A percentile compares a stretch with the other conserved stretches of the same genome.
Evolutionary conservation across 208 protist genomes (phyloP).

Genomic region (Acanthamoeba royreba): DNA sequence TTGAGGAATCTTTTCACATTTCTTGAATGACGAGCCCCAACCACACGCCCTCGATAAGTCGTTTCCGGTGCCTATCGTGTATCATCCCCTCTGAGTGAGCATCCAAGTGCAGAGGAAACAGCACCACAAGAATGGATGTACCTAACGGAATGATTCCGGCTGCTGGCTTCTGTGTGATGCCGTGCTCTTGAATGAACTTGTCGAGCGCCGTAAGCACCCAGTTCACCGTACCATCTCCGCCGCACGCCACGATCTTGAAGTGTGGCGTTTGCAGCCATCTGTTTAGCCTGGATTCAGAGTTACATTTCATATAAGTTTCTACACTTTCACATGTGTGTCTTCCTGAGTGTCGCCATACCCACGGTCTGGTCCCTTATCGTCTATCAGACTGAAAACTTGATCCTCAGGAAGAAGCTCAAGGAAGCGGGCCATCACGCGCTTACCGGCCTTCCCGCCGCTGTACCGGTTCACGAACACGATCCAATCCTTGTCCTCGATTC

Average conservation of each 20-base stretch:
- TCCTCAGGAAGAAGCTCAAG: constrained; percentile 57
- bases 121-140: too few species aligned
- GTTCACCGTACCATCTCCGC: constrained; percentile 81
- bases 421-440: constrained; percentile 52
- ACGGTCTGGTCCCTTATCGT: constrained; percentile 46
- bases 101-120: too few species aligned
- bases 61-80: constrained; percentile 81
- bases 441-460: constrained; percentile 73
- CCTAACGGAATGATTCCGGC: not conserved
- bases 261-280: not conserved
- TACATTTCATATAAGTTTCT: too few species aligned
- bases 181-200: not conserved
- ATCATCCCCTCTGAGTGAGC: too few species aligned
- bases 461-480: constrained; percentile 75
- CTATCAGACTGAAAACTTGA: constrained; percentile 64
- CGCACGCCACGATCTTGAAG: constrained; percentile 72
- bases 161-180: not conserved
- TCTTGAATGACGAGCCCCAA: constrained; percentile 73
- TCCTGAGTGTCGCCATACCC: too few species aligned
- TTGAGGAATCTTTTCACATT: constrained; percentile 49
- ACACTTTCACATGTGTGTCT: too few species aligned
- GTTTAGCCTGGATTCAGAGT: not conserved
- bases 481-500: not conserved
- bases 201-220: constrained; percentile 77
- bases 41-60: constrained; percentile 77